Evolutionary conservation across 2,329 filamentous ascomycete genomes (phyloP).

Genomic region (Scytalidium lignicola): DNA sequence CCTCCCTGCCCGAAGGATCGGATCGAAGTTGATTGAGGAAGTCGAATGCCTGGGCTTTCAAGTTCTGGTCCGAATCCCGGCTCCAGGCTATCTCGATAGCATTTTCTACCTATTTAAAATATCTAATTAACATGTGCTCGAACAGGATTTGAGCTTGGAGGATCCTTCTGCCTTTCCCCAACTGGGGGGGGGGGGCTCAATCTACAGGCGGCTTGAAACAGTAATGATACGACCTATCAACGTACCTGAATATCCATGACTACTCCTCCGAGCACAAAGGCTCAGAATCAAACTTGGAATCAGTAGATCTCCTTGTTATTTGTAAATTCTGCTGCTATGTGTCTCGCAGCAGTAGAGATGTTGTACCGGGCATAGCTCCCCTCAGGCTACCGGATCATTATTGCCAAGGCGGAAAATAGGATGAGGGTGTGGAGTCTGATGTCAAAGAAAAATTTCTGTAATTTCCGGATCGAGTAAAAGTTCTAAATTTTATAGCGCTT

Average conservation of each 20-base stretch:
- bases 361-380: slow-evolving; percentile 18
- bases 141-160: background rate
- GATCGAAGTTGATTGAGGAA: slow-evolving; percentile 74
- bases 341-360: slow-evolving; percentile 11
- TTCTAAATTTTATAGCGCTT: background rate
- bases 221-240: background rate
- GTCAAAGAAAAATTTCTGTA: background rate
- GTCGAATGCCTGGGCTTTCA: slow-evolving; percentile 79
- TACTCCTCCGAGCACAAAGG: slow-evolving; percentile 4
- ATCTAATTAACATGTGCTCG: slow-evolving; percentile 10
- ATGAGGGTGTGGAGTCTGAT: background rate
- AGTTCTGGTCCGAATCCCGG: slow-evolving; percentile 65
- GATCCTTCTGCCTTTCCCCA: background rate
- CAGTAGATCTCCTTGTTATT: background rate
- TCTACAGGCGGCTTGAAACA: background rate
- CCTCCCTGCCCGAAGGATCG: slow-evolving; percentile 84
- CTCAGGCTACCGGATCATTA: slow-evolving; percentile 23
- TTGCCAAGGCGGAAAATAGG: background rate
- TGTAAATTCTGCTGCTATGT: slow-evolving; percentile 15
- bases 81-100: slow-evolving; percentile 93
- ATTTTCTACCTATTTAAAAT: slow-evolving; percentile 75
- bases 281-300: background rate
- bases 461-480: background rate
- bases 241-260: slow-evolving; percentile 28
- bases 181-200: background rate